Percentiles rank a stretch among this genome's conserved stretches.
phyloP scores from a whole-genome alignment of 495 filamentous ascomycete species.

The Physcia stellaris region DNA sequence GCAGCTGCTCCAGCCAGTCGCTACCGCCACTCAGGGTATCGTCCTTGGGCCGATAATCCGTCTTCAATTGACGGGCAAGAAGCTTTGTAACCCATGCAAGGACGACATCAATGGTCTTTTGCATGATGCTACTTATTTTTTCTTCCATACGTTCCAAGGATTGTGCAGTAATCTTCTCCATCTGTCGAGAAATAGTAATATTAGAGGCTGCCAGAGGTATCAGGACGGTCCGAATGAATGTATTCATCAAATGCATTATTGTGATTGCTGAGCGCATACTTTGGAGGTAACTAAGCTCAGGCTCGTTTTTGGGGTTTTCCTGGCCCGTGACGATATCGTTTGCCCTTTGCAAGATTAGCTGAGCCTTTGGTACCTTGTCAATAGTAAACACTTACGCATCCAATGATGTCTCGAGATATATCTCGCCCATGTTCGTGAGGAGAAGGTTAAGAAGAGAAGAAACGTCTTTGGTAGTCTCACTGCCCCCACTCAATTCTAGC shows the following conservation, averaged over 20 bases:
- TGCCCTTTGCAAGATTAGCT: too few relatives aligned
- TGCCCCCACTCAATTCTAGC: conserved; percentile 71
- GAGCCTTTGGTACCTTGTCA: too few relatives aligned
- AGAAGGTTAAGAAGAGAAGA: conserved; percentile 74
- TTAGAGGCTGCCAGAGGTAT: conserved; percentile 78
- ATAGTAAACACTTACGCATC: conserved; percentile 51
- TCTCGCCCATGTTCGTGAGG: conserved; percentile 77
- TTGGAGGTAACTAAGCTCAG: conserved; percentile 73
- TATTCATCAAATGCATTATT: conserved; percentile 84
- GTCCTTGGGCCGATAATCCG: conserved; percentile 85
- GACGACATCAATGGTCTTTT: conserved; percentile 71
- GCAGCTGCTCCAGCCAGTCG: conserved; percentile 60
- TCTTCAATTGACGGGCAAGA: conserved; percentile 71
- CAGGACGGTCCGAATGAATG: conserved; percentile 80
- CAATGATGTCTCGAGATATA: conserved; percentile 86
- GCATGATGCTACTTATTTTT: conserved; percentile 76
- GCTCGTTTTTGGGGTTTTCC: conserved; percentile 66
- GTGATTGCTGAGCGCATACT: conserved; percentile 68
- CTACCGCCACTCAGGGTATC: conserved; percentile 44
- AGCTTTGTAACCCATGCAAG: conserved; percentile 65
- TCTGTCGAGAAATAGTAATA: conserved; percentile 74
- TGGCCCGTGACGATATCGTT: conserved; percentile 61
- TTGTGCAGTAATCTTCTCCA: conserved; percentile 70
- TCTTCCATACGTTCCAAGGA: conserved; percentile 69
- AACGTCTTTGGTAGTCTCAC: conserved; percentile 89